Evolutionary conservation across 805 yeast genomes (phyloP).

Genomic region (Wickerhamomyces xylosicus): DNA sequence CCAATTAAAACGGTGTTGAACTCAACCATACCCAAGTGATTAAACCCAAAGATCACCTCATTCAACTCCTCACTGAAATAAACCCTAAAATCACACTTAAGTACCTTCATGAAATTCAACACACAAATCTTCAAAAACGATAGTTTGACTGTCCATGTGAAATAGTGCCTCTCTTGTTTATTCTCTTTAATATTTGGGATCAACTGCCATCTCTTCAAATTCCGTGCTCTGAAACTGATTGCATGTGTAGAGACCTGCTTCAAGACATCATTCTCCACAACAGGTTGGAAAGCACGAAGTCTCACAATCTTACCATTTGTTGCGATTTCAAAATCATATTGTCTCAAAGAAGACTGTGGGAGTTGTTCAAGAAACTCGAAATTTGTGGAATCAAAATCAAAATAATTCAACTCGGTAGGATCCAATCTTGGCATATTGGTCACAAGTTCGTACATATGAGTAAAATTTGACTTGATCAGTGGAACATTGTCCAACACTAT

Average conservation of each 20-base stretch:
- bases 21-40: neutral
- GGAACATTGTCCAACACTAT: neutral
- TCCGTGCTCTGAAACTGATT: neutral
- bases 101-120: neutral
- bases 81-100: neutral
- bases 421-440: neutral
- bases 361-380: neutral
- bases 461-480: neutral
- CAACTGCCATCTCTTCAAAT: neutral
- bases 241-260: neutral
- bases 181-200: neutral
- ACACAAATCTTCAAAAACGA: neutral
- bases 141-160: too few species aligned
- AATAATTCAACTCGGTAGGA: neutral
- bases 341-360: neutral
- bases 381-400: neutral
- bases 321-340: neutral
- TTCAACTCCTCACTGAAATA: neutral
- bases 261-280: neutral
- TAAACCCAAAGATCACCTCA: neutral
- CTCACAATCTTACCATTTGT: neutral
- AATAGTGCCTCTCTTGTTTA: neutral
- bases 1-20: neutral
- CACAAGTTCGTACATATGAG: neutral
- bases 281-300: neutral